Base-by-base conservation (phyloP, 768 basidiomycete genomes). In the Naganishia kalamii region DNA sequence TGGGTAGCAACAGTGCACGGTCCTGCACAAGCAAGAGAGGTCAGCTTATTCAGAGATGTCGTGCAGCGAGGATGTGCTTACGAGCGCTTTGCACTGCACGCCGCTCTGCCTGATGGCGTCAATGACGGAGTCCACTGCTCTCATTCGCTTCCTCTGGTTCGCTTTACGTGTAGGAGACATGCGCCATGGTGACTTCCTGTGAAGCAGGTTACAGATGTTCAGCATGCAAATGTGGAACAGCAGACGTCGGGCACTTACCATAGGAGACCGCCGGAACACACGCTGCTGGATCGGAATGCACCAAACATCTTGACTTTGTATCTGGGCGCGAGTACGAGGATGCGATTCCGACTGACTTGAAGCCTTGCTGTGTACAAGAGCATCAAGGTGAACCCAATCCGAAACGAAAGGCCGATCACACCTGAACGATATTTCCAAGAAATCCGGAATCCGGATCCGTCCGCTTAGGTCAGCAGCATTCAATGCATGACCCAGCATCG, bases 181-280 rank as follows among this genome's bases (percentile, higher is more conserved):
- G 74, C 89, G 87, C 90, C 90, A 97, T 57, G 94, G 93, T 17
- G 83, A 85, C 81, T 97, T 97, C 93, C 93, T 97, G 70, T 40
- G 74, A 10, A 17, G 59, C n/a, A 57, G 47, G 50, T 50, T 21
- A 32, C 10, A 25, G 4, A 27, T 13, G 21, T 43, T 41, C 43
- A 50, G 59, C 49, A 25, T 30, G 32, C 3, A 32, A 29, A 40
- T 21, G 19, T n/a, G 33, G 21, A n/a, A 19, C 25, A 50, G 8
- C 4, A 29, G 33, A 23, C 47, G 51, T 4, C 19, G 54, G 33
- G 23, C 5, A 37, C 82, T 60, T 68, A 92, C 93, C 93, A 96
- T 65, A 96, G 82, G 52, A 97, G 85, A 78, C 93, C 93, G 43
- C 86, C 83, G 85, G 83, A 71, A 7, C 67, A 61, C 23, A 72